phyloP scores from a whole-genome alignment of 2,329 filamentous ascomycete species.

The Diaporthe helianthi region DNA sequence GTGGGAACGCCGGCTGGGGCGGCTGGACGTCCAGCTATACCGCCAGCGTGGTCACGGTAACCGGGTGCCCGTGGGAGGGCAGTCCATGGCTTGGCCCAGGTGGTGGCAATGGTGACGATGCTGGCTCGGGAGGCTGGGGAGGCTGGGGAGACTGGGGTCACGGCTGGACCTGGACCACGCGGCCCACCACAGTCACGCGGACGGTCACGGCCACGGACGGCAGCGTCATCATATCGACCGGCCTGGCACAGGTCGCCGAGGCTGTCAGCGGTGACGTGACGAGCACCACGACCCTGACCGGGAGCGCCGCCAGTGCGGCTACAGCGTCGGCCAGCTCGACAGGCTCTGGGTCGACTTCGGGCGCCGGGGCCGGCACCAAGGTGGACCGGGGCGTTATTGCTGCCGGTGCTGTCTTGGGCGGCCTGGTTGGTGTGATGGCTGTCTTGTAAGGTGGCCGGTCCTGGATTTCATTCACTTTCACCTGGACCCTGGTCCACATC shows the following conservation, averaged over 20 bases:
- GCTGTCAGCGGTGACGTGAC: slow-evolving; percentile 43
- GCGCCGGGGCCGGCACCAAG: neutral
- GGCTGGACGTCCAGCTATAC: slow-evolving; percentile 45
- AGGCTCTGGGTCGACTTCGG: slow-evolving; percentile 10
- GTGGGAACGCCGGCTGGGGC: slow-evolving; percentile 28
- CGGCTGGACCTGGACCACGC: slow-evolving; percentile 49
- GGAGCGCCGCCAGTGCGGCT: slow-evolving; percentile 25
- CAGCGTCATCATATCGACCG: slow-evolving; percentile 40
- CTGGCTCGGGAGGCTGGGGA: slow-evolving; percentile 48
- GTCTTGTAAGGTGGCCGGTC: slow-evolving; percentile 36
- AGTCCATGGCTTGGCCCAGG: slow-evolving; percentile 50
- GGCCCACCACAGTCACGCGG: slow-evolving; percentile 44
- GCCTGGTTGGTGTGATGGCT: slow-evolving; percentile 41
- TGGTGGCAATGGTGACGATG: slow-evolving; percentile 47
- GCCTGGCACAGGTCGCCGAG: slow-evolving; percentile 41
- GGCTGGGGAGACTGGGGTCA: slow-evolving; percentile 50
- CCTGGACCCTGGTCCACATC: too few species aligned
- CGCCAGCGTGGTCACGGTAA: slow-evolving; percentile 50
- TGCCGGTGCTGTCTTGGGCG: slow-evolving; percentile 41
- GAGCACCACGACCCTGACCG: slow-evolving; percentile 41
- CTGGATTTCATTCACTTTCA: too few species aligned
- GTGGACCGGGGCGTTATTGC: slow-evolving; percentile 37
- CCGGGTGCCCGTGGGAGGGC: slow-evolving; percentile 50
- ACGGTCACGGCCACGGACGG: slow-evolving; percentile 44
- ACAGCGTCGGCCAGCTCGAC: slow-evolving; percentile 24